Conservation (phyloP, 192 early-diverging fungal genomes). For the Backusella sp. region DNA sequence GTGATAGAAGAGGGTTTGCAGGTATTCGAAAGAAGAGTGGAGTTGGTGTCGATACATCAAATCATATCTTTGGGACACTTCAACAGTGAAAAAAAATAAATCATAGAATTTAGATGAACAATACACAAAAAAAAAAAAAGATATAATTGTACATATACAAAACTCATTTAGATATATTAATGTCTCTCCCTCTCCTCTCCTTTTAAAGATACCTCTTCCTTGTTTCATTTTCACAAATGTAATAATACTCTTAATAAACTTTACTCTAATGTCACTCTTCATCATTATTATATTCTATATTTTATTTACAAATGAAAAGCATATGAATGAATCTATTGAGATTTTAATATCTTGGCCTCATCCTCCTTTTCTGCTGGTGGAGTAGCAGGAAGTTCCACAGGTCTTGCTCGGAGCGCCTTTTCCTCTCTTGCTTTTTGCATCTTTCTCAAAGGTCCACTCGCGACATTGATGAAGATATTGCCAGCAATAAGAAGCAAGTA, state of each 20-base stretch:
- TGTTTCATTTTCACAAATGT: background rate
- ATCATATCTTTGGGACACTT: constrained; percentile 19
- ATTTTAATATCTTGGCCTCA: background rate
- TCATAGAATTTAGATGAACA: background rate
- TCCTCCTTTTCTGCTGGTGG: background rate
- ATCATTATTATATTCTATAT: background rate
- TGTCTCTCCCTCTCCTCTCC: background rate
- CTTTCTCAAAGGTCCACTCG: background rate
- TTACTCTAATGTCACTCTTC: background rate
- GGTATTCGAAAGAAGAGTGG: constrained; percentile 32
- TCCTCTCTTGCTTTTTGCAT: background rate
- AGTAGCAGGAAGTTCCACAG: background rate
- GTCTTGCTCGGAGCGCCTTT: background rate
- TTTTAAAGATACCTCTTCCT: background rate
- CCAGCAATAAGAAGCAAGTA: background rate
- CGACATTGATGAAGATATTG: background rate
- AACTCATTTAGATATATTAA: background rate
- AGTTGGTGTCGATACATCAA: background rate
- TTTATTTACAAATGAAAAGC: constrained; percentile 2
- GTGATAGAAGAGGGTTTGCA: constrained; percentile 55
- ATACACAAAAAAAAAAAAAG: background rate
- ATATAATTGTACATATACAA: background rate
- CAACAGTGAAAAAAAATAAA: background rate
- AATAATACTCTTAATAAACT: background rate
- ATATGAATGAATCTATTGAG: background rate